Evolutionary conservation across 1,139 yeast species (phyloP).

Genomic region (Pichia cactophila): DNA sequence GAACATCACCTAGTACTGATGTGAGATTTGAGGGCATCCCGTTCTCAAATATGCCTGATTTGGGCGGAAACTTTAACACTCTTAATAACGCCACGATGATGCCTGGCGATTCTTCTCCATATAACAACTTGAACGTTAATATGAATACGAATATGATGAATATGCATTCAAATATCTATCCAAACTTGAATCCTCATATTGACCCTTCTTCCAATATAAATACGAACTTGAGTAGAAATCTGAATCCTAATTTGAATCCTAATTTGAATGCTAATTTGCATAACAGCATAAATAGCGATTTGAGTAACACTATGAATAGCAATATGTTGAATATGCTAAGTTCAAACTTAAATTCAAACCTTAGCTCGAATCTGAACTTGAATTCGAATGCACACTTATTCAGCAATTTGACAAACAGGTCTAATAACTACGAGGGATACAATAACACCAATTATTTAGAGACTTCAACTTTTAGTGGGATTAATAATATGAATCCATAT

Average conservation of each 20-base stretch:
- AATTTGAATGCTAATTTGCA: neutral
- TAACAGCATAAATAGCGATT: neutral
- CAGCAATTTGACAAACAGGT: neutral
- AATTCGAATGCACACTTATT: neutral
- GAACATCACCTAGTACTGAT: neutral
- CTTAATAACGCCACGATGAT: neutral
- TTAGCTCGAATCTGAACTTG: neutral
- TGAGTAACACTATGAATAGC: neutral
- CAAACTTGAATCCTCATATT: too few relatives aligned
- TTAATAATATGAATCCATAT: too few relatives aligned
- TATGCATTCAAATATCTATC: neutral
- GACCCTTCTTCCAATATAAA: neutral
- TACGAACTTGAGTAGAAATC: neutral
- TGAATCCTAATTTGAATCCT: neutral
- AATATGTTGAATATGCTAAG: neutral
- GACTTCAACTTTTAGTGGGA: neutral
- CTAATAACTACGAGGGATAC: neutral
- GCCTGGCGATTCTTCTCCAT: neutral
- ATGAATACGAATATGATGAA: neutral
- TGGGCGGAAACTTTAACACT: too few relatives aligned
- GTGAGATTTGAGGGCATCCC: neutral
- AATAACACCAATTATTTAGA: neutral
- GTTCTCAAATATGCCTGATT: neutral
- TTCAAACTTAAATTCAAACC: neutral
- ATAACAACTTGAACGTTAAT: neutral